Conservation (phyloP, 345 rosid genomes). For the Eucalyptus cloeziana region DNA sequence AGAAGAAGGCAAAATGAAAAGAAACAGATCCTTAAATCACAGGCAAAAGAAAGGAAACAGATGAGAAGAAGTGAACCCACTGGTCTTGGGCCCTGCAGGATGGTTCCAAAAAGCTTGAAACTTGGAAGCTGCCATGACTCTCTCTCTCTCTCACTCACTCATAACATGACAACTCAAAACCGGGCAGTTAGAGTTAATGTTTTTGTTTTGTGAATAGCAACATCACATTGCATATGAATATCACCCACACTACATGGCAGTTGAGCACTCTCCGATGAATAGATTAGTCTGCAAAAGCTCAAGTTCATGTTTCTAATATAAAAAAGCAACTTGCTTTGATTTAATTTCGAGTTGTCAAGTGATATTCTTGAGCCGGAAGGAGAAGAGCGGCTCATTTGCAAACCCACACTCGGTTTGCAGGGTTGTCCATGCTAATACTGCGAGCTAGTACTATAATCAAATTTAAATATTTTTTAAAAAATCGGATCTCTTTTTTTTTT, state of each 20-base stretch:
- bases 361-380: no score
- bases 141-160: neutral
- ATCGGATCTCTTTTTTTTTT: no score
- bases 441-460: no score
- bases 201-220: neutral
- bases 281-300: neutral
- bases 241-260: neutral
- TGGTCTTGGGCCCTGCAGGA: slow-evolving; percentile 4
- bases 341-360: no score
- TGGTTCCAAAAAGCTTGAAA: slow-evolving; percentile 1
- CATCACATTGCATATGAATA: neutral
- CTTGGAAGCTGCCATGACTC: neutral
- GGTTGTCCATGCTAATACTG: no score
- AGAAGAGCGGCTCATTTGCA: no score
- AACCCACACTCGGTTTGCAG: no score
- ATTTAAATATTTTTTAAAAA: no score
- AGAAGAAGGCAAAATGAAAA: neutral
- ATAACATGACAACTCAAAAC: neutral
- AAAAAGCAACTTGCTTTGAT: no score
- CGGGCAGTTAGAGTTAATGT: neutral
- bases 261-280: neutral
- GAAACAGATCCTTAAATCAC: neutral
- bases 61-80: neutral
- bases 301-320: neutral
- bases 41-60: neutral